Conservation (phyloP, 2,329 filamentous ascomycete species). For the Apiospora sp. region DNA sequence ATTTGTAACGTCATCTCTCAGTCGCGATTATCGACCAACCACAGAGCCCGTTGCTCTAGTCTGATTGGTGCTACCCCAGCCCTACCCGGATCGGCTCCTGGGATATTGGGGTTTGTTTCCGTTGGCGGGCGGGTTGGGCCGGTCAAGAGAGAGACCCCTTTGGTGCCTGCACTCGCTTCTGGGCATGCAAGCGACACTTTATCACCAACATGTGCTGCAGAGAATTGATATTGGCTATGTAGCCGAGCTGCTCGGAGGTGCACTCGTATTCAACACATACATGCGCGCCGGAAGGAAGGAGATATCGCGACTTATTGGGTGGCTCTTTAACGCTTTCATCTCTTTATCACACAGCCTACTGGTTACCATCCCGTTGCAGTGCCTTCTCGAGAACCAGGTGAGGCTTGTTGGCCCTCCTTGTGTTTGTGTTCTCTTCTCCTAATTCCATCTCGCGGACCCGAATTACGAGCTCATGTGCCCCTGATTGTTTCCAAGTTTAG, state of each 20-base stretch:
- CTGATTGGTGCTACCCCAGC: background rate
- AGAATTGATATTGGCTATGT: background rate
- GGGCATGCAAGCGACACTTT: background rate
- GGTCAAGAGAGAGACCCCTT: background rate
- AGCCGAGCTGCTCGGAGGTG: background rate
- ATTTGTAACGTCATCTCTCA: background rate
- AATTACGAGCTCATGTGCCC: constrained; percentile 17
- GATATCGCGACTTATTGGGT: background rate
- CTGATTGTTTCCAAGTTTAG: constrained; percentile 9
- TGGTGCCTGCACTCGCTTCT: background rate
- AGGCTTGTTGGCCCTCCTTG: background rate
- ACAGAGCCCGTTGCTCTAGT: background rate
- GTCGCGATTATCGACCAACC: background rate
- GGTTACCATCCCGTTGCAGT: background rate
- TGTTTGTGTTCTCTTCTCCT: background rate
- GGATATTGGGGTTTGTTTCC: too few species aligned
- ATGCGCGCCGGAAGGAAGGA: background rate
- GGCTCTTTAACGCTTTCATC: background rate
- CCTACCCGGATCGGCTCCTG: background rate
- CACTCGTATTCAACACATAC: background rate
- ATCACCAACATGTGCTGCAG: background rate
- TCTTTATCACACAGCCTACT: background rate
- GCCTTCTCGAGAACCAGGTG: background rate
- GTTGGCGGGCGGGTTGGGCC: background rate
- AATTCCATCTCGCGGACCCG: background rate